Evolutionary conservation across 495 filamentous ascomycete genomes (phyloP).

Genomic region (Endocarpon pusillum): DNA sequence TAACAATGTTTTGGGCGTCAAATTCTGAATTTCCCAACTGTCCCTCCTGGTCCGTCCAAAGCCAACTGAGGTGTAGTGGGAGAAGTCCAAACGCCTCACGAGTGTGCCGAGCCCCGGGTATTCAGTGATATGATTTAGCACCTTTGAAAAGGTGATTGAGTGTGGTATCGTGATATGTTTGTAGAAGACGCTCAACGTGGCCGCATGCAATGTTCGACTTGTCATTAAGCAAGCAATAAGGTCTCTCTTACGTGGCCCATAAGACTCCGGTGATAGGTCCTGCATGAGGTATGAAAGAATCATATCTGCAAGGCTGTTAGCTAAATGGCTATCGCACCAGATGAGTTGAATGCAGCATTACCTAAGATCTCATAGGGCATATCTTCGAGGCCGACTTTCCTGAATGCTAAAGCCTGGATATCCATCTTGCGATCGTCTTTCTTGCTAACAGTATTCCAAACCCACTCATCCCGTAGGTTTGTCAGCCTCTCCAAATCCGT

Average conservation of each 20-base stretch:
- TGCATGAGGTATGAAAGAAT: slow-evolving; percentile 61
- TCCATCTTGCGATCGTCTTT: slow-evolving; percentile 3
- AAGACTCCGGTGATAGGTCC: slow-evolving; percentile 62
- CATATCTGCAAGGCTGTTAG: slow-evolving; percentile 35
- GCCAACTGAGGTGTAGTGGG: slow-evolving; percentile 72
- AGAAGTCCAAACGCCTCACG: slow-evolving; percentile 71
- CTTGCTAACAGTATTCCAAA: slow-evolving; percentile 30
- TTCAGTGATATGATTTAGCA: slow-evolving; percentile 48
- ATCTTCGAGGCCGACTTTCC: slow-evolving; percentile 38
- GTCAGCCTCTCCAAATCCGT: slow-evolving; percentile 42
- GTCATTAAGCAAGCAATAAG: slow-evolving; percentile 62
- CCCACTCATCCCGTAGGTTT: slow-evolving; percentile 33
- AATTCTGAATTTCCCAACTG: slow-evolving; percentile 62
- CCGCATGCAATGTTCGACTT: slow-evolving; percentile 56
- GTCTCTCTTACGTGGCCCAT: slow-evolving; percentile 66
- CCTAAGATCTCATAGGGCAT: slow-evolving; percentile 56
- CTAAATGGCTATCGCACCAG: slow-evolving; percentile 7
- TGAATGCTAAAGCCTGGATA: slow-evolving; percentile 18
- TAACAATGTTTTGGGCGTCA: slow-evolving; percentile 60
- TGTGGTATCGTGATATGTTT: slow-evolving; percentile 74
- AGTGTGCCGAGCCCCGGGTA: slow-evolving; percentile 61
- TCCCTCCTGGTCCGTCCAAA: slow-evolving; percentile 66
- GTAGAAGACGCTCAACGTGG: slow-evolving; percentile 65
- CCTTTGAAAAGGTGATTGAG: slow-evolving; percentile 74
- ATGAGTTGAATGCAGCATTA: slow-evolving; percentile 21